Conservation (phyloP, 805 yeast genomes). For the Wickerhamomyces chambardii region DNA sequence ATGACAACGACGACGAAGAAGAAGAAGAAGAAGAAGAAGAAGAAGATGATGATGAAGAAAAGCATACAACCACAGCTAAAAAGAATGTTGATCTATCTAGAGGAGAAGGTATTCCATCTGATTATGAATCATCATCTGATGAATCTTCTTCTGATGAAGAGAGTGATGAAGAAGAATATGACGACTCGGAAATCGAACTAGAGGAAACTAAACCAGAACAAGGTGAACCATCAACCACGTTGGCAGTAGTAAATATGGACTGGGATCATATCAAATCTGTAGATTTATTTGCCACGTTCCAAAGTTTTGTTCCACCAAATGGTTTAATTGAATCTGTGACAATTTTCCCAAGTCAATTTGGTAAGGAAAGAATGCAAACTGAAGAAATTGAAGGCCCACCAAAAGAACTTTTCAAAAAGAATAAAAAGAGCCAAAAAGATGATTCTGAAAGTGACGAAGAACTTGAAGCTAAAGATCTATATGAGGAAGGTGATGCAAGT, state of each 20-base stretch:
- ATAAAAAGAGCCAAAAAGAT: conserved; percentile 25
- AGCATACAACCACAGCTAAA: no score
- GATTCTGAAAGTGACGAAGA: conserved; percentile 41
- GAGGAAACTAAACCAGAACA: conserved; percentile 62
- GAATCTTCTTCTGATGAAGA: conserved; percentile 36
- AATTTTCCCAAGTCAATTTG: conserved; percentile 85
- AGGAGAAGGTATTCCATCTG: conserved; percentile 47
- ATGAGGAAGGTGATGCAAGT: conserved; percentile 75
- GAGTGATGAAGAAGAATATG: conserved; percentile 34
- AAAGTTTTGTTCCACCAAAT: conserved; percentile 72
- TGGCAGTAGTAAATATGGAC: conserved; percentile 94
- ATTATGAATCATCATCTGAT: conserved; percentile 30
- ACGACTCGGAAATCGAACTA: conserved; percentile 45
- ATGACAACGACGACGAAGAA: conserved; percentile 11
- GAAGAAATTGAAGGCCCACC: conserved; percentile 95
- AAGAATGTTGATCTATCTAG: conserved; percentile 63
- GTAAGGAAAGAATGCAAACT: conserved; percentile 82
- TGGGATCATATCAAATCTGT: conserved; percentile 93
- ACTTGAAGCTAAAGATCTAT: conserved; percentile 58
- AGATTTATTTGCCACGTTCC: conserved; percentile 83
- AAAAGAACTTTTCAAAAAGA: conserved; percentile 59
- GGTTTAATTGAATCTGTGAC: conserved; percentile 63
- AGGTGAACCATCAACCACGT: conserved; percentile 73
- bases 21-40: conserved; percentile 6
- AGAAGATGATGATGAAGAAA: conserved; percentile 10